Conservation (phyloP, 225 moss, liverwort and hornwort species). For the Asterella californica region DNA sequence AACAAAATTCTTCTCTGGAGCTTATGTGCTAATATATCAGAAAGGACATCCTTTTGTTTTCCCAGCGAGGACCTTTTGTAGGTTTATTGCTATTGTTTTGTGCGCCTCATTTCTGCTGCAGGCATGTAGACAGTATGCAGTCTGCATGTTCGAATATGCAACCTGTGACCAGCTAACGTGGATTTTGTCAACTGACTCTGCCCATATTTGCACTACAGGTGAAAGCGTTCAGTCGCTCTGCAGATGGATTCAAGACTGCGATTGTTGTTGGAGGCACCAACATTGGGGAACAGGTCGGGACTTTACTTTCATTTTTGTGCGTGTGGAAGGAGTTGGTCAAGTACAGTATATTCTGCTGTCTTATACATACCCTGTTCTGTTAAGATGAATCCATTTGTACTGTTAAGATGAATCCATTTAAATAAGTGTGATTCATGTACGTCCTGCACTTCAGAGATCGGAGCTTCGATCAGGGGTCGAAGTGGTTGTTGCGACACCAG, state of each 20-base stretch:
- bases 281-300: conserved; percentile 67
- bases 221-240: conserved; percentile 92
- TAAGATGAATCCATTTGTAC: neutral
- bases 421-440: neutral
- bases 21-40: neutral
- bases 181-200: neutral
- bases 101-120: neutral
- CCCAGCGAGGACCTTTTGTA: neutral
- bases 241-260: conserved; percentile 86
- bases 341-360: neutral
- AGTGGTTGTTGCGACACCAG: conserved; percentile 95
- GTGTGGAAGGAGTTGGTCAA: neutral
- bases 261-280: conserved; percentile 98
- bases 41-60: neutral
- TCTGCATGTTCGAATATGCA: neutral
- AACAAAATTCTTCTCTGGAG: neutral
- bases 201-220: conserved; percentile 32
- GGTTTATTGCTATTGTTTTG: neutral
- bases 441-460: conserved; percentile 51
- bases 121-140: neutral
- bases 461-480: conserved; percentile 97
- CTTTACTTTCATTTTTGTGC: neutral
- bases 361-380: neutral
- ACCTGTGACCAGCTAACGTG: neutral
- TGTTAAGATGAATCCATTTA: neutral